Evolutionary conservation across 352 stramenopile genomes (phyloP).

Genomic region (Plasmopara viticola): DNA sequence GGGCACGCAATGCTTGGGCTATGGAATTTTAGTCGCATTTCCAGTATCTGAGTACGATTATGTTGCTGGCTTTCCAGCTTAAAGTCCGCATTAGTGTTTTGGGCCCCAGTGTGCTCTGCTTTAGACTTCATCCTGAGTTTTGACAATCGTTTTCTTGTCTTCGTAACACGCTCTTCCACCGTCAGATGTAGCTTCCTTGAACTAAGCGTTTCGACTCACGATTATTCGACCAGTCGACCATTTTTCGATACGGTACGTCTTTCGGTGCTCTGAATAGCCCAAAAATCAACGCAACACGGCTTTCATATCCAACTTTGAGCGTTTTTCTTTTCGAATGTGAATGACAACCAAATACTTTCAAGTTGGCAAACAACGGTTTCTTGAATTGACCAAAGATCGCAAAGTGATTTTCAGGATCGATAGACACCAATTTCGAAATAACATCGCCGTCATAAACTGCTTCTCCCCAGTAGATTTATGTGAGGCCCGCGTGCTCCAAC

Average conservation of each 20-base stretch:
- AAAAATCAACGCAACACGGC: background rate
- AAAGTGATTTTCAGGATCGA: background rate
- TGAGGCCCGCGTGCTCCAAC: background rate
- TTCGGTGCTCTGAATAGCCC: background rate
- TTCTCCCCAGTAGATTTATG: background rate
- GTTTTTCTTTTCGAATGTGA: background rate
- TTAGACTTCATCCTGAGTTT: background rate
- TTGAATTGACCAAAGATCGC: background rate
- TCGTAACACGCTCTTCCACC: background rate
- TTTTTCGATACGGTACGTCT: background rate
- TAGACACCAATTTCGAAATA: background rate
- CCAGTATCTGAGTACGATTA: too few relatives aligned
- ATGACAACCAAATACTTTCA: background rate
- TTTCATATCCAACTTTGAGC: background rate
- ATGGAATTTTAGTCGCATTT: background rate
- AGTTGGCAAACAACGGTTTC: background rate
- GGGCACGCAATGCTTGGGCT: background rate
- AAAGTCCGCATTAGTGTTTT: background rate
- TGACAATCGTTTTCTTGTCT: background rate
- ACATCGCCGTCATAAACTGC: background rate
- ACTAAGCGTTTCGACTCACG: background rate
- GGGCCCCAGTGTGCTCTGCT: background rate
- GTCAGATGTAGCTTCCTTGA: background rate
- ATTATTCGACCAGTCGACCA: background rate
- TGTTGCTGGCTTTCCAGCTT: background rate